A percentile compares a stretch with the other conserved stretches of the same genome.
Evolutionary conservation across 139 green algal species (phyloP).

Genomic region (Coelastrella sp.): DNA sequence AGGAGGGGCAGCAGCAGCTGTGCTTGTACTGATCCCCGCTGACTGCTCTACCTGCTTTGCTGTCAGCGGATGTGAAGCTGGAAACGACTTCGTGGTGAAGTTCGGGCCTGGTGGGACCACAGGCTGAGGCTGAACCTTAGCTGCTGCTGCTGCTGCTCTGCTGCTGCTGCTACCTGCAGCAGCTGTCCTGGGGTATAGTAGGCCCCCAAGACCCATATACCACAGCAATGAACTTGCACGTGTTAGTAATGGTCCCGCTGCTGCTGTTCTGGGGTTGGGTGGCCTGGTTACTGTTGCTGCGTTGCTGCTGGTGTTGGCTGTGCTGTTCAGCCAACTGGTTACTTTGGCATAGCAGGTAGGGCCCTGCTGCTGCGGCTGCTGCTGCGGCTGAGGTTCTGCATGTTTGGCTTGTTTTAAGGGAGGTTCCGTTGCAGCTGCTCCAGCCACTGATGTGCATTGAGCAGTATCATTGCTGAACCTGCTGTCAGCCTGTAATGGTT

Average conservation of each 20-base stretch:
- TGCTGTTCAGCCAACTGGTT: conserved; percentile 33
- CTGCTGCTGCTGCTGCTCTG: conserved; percentile 8
- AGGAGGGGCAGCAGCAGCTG: not conserved
- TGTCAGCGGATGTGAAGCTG: conserved; percentile 34
- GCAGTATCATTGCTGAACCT: not conserved
- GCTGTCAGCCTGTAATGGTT: not conserved
- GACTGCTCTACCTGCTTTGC: conserved; percentile 33
- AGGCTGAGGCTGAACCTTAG: not conserved
- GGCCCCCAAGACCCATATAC: conserved; percentile 20
- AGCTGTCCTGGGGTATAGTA: not conserved
- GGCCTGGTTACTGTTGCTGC: not conserved
- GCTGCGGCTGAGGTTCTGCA: not conserved
- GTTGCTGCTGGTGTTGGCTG: not conserved
- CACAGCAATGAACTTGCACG: conserved; percentile 17
- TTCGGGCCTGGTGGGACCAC: not conserved
- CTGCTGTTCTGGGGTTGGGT: not conserved
- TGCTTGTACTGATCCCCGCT: not conserved
- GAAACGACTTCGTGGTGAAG: not conserved
- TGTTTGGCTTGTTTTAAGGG: not conserved
- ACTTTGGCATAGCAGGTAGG: conserved; percentile 26
- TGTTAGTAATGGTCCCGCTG: not conserved
- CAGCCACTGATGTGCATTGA: not conserved
- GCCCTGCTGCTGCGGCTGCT: conserved; percentile 23
- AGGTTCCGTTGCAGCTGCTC: not conserved
- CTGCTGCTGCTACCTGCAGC: not conserved